Evolutionary conservation across 495 filamentous ascomycete species (phyloP).

Genomic region (Penicillium psychrofluorescens): DNA sequence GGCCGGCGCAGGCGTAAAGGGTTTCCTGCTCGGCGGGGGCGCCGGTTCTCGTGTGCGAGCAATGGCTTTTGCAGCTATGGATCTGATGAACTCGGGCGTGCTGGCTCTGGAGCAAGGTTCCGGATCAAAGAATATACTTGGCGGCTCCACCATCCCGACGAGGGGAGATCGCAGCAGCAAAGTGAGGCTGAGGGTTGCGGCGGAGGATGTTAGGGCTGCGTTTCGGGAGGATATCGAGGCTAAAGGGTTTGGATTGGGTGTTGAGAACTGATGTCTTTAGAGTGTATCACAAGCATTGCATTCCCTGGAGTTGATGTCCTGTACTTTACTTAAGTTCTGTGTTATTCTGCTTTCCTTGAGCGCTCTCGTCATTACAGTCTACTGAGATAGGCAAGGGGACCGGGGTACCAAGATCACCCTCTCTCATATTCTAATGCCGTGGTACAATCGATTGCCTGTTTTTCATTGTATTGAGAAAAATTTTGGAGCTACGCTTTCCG

Average conservation of each 20-base stretch:
- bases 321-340: background rate
- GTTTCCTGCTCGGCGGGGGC: conserved; percentile 36
- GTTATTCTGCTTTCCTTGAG: no score
- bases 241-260: conserved; percentile 55
- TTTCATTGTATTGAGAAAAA: no score
- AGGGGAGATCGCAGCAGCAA: conserved; percentile 80
- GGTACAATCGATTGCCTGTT: no score
- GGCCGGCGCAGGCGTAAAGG: conserved; percentile 31
- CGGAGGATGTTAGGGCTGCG: conserved; percentile 84
- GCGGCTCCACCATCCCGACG: conserved; percentile 34
- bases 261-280: conserved; percentile 21
- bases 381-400: no score
- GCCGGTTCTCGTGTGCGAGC: conserved; percentile 52
- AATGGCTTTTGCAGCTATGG: conserved; percentile 65
- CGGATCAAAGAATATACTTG: conserved; percentile 22
- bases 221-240: conserved; percentile 85
- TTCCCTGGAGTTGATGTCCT: conserved; percentile 6
- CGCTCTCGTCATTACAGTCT: no score
- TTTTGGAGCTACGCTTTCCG: no score
- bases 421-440: no score
- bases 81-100: conserved; percentile 80
- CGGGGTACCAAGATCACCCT: no score
- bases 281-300: background rate
- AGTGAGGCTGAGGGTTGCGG: conserved; percentile 73
- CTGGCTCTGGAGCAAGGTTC: conserved; percentile 65